A percentile compares a stretch with the other conserved stretches of the same genome.
Evolutionary conservation across 345 rosid species (phyloP).

Genomic region (Lagerstroemia speciosa): DNA sequence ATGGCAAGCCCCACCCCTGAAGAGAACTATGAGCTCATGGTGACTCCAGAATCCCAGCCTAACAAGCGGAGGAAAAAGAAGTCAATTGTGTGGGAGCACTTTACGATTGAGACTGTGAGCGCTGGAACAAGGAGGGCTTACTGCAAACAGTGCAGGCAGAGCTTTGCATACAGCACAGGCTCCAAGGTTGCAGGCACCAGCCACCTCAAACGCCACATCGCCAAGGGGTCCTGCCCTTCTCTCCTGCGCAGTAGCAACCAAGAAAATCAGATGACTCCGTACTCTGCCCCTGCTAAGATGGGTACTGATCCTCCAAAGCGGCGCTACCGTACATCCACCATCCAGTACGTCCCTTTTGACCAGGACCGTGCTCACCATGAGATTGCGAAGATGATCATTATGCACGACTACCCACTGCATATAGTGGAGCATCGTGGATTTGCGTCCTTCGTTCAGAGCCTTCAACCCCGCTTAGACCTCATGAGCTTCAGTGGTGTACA

Average conservation of each 20-base stretch:
- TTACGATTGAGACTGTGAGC: constrained; percentile 62
- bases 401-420: constrained; percentile 85
- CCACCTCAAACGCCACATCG: constrained; percentile 90
- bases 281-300: constrained; percentile 33
- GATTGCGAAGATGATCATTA: constrained; percentile 75
- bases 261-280: constrained; percentile 30
- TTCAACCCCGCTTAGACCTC: constrained; percentile 69
- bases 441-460: constrained; percentile 56
- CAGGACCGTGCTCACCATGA: constrained; percentile 70
- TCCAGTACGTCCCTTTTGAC: constrained; percentile 47
- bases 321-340: constrained; percentile 49
- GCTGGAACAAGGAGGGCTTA: constrained; percentile 74
- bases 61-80: constrained; percentile 67
- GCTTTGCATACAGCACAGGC: constrained; percentile 96
- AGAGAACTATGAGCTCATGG: constrained; percentile 18
- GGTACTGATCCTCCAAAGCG: constrained; percentile 56
- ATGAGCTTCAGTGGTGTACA: constrained; percentile 68
- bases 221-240: constrained; percentile 78
- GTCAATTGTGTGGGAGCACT: constrained; percentile 90
- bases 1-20: constrained; percentile 18
- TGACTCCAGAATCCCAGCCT: constrained; percentile 40
- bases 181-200: constrained; percentile 92
- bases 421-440: constrained; percentile 88
- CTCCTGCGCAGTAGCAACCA: constrained; percentile 35
- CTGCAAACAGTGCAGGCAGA: constrained; percentile 92